phyloP scores from a whole-genome alignment of 352 stramenopile genomes.

The Globisporangium echinulatum region DNA sequence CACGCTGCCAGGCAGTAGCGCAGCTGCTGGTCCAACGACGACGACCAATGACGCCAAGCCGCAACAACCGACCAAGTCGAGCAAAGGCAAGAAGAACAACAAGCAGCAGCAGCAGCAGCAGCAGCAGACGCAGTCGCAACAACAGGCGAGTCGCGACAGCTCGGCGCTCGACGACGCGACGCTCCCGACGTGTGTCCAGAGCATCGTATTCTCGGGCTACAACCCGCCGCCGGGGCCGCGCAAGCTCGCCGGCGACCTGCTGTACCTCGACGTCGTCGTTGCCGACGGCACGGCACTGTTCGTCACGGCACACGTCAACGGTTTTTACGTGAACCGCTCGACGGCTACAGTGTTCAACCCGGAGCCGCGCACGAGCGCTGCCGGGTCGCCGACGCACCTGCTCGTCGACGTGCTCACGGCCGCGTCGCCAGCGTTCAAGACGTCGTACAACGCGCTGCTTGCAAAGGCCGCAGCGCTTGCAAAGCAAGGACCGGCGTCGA shows the following conservation, averaged over 20 bases:
- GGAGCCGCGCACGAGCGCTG: conserved; percentile 33
- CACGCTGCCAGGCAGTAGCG: conserved; percentile 25
- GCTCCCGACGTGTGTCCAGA: conserved; percentile 82
- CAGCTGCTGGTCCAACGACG: conserved; percentile 5
- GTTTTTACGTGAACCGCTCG: conserved; percentile 93
- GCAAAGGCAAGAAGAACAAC: conserved; percentile 20
- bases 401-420: conserved; percentile 76
- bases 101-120: conserved; percentile 20
- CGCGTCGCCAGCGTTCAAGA: conserved; percentile 67
- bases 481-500: conserved; percentile 71
- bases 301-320: conserved; percentile 87
- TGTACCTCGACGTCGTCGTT: conserved; percentile 89
- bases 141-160: conserved; percentile 30
- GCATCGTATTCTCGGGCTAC: conserved; percentile 91
- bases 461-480: conserved; percentile 65
- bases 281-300: conserved; percentile 68
- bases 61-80: conserved; percentile 10
- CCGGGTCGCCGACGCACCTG: conserved; percentile 38
- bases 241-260: conserved; percentile 89
- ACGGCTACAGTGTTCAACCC: conserved; percentile 79
- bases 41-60: conserved; percentile 2
- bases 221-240: conserved; percentile 91
- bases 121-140: conserved; percentile 22
- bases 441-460: conserved; percentile 69
- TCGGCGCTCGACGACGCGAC: conserved; percentile 37